Conservation (phyloP, 441 rosid genomes). For the Kokia cookei region DNA sequence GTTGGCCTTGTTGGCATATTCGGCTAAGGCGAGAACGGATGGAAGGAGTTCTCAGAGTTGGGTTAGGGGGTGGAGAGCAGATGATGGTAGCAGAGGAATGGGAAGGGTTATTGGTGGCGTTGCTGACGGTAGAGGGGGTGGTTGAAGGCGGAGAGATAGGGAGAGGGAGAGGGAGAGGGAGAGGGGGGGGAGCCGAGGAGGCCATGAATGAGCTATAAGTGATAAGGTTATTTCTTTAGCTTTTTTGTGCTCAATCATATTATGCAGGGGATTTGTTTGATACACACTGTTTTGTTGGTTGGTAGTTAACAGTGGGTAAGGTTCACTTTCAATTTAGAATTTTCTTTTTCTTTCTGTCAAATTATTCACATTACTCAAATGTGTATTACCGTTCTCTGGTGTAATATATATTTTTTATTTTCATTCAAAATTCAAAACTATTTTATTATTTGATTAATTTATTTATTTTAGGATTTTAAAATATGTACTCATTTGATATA, state of each 20-base stretch:
- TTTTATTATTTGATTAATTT: no score
- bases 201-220: conserved; percentile 19
- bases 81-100: conserved; percentile 10
- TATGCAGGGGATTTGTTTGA: background rate
- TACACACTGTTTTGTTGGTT: background rate
- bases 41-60: conserved; percentile 50
- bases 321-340: background rate
- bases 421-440: no score
- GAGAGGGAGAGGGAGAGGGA: conserved; percentile 28
- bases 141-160: conserved; percentile 30
- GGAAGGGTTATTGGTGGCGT: conserved; percentile 23
- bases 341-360: background rate
- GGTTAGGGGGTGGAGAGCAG: conserved; percentile 30
- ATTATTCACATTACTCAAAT: no score
- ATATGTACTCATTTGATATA: no score
- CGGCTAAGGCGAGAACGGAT: conserved; percentile 69
- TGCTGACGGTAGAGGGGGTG: conserved; percentile 14
- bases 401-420: background rate
- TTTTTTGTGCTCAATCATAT: background rate
- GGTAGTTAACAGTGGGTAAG: background rate
- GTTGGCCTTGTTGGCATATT: conserved; percentile 72
- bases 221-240: background rate
- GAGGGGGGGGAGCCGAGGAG: conserved; percentile 32
- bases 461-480: no score
- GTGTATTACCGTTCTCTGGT: background rate